Evolutionary conservation across 1,139 yeast genomes (phyloP), one percentile per base, ranked within the genome.

Genomic region (Protomyces pachydermus): DNA sequence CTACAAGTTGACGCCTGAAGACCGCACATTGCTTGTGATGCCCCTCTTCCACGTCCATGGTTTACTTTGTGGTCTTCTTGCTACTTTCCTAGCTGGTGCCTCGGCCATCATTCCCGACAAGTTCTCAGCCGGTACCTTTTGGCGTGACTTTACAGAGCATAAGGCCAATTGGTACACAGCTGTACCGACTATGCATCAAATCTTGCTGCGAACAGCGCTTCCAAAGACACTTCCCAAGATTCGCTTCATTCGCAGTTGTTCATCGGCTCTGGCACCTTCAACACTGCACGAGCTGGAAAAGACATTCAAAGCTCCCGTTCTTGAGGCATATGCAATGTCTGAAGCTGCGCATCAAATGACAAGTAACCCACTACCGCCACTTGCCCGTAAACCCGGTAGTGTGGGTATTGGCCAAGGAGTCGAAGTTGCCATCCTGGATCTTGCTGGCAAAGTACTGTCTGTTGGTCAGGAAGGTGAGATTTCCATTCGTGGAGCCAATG

Each of bases 291-390:
- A 80, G 70, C 76, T 85, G 54, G 89, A 85, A 69, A 68, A 75
- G 57, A 77, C 79, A 34, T 81, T 85, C 72, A 74, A 80, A 20
- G 86, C 87, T 0, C 89, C 89, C 0, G 88, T 85, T 0, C 71
- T 85, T 16, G 90, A 85, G 72, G 89, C 89, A 0, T 85, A 85
- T 71, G 89, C 89, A n/a, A 85, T 85, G 88, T 85, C 89, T 2
- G 90, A 85, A 71, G 88, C 88, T 1, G 74, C 83, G 0, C 89
- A 85, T 72, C 89, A 85, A 72, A 85, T 85, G 85, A 83, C 88
- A 12, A 84, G 88, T 6, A 85, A 85, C 73, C 81, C 82, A 68
- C 74, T 84, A 50, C 88, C 88, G 53, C 85, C 86, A 2, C 86
- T 84, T 8, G 73, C 79, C 68, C 78, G 88, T 69, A 82, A 82